Conservation (phyloP, 208 protist species). For the Angomonas deanei region DNA sequence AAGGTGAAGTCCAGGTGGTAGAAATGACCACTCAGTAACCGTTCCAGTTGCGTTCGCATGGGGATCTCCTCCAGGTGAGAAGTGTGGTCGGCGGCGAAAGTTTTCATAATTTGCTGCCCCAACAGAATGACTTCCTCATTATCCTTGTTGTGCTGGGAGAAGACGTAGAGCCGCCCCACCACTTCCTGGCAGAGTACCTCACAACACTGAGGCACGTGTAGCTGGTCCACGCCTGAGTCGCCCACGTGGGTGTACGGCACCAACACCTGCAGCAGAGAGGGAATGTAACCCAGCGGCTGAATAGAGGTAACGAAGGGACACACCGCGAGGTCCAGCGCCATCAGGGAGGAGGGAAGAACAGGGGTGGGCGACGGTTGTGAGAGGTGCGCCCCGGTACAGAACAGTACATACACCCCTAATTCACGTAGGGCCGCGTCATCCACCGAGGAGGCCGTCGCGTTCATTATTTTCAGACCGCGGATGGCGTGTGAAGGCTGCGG, state of each 20-base stretch:
- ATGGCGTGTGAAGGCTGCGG: background rate
- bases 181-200: background rate
- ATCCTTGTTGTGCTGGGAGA: background rate
- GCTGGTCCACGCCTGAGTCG: slow-evolving; percentile 18
- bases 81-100: background rate
- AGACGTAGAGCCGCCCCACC: background rate
- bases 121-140: background rate
- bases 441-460: slow-evolving; percentile 29
- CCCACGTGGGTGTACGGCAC: slow-evolving; percentile 33
- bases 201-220: slow-evolving; percentile 23
- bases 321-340: slow-evolving; percentile 44
- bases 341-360: slow-evolving; percentile 10
- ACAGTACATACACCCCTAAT: slow-evolving; percentile 29
- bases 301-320: slow-evolving; percentile 25
- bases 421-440: slow-evolving; percentile 28
- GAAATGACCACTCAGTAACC: slow-evolving; percentile 23
- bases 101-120: background rate
- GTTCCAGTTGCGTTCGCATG: background rate
- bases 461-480: slow-evolving; percentile 15
- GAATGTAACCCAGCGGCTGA: slow-evolving; percentile 28
- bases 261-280: slow-evolving; percentile 41
- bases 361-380: background rate
- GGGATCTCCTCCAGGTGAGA: background rate
- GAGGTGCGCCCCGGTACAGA: slow-evolving; percentile 9
- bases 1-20: slow-evolving; percentile 61